These are phyloP conservation scores for Bifiguratus adelaidae DNA, from an alignment of 192 early-diverging fungal species.

Conservation along the genomic window DNA sequence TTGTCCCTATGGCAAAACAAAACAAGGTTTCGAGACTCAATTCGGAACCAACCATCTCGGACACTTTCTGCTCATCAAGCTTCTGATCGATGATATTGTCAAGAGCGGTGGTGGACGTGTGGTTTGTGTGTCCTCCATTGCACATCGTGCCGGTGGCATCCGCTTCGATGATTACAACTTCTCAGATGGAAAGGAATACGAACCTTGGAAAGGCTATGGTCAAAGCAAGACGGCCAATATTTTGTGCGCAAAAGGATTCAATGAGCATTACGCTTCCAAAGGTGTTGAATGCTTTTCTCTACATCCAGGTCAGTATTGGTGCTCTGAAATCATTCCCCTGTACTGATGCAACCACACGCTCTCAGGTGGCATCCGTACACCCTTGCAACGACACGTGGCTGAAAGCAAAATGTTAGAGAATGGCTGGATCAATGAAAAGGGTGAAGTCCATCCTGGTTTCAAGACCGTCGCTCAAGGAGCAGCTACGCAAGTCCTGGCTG, in stretches of 20 bases:
- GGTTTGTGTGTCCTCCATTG: conserved; percentile 25
- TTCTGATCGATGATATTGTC: conserved; percentile 15
- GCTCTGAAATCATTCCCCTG: no score
- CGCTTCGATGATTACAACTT: conserved; percentile 3
- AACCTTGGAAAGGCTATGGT: conserved; percentile 10
- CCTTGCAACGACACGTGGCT: no score
- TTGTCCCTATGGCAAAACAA: conserved; percentile 31
- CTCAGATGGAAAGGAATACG: not conserved
- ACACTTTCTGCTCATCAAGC: conserved; percentile 35
- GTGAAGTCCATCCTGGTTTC: not conserved
- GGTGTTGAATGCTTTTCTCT: conserved; percentile 4
- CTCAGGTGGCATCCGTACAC: no score
- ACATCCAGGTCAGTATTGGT: conserved; percentile 4
- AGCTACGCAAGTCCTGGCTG: conserved; percentile 13
- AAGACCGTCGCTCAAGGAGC: conserved; percentile 19
- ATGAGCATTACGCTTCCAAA: conserved; percentile 1
- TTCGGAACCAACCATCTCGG: conserved; percentile 46
- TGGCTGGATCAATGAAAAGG: not conserved
- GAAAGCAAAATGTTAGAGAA: no score
- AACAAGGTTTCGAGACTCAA: conserved; percentile 41
- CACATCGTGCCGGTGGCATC: not conserved
- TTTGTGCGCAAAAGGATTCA: conserved; percentile 20
- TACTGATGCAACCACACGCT: no score
- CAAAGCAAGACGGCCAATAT: conserved; percentile 42
- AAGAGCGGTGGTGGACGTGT: conserved; percentile 13